Conservation (phyloP, 495 filamentous ascomycete species). For the Patellaria atrata region DNA sequence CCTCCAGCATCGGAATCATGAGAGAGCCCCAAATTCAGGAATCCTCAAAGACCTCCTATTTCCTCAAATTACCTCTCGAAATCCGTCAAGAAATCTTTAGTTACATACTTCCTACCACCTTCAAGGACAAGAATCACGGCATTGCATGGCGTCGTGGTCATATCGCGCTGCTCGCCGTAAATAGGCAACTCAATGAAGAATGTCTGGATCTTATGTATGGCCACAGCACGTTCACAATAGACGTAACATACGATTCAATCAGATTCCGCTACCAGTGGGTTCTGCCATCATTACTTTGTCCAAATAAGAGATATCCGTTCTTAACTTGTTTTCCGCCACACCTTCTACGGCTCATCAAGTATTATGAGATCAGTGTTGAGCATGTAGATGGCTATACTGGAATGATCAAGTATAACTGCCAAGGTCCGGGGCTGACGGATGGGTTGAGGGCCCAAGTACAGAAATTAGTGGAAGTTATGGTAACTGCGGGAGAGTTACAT, state of each 20-base stretch:
- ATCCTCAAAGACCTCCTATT: conserved; percentile 7
- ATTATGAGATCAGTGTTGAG: conserved; percentile 27
- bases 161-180: conserved; percentile 17
- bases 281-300: conserved; percentile 20
- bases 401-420: conserved; percentile 31
- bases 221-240: conserved; percentile 34
- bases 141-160: conserved; percentile 26
- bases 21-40: too few species aligned
- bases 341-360: conserved; percentile 24
- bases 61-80: conserved; percentile 28
- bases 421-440: conserved; percentile 22
- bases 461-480: conserved; percentile 20
- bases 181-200: conserved; percentile 25
- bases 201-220: conserved; percentile 26
- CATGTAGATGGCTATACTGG: conserved; percentile 29
- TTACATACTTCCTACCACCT: conserved; percentile 24
- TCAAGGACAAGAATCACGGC: conserved; percentile 13
- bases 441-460: conserved; percentile 23
- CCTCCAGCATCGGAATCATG: too few species aligned
- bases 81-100: conserved; percentile 26
- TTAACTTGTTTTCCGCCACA: conserved; percentile 22
- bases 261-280: conserved; percentile 27
- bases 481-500: conserved; percentile 10
- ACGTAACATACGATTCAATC: conserved; percentile 34
- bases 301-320: conserved; percentile 21